These are phyloP conservation scores for Lodderomyces metapsilosis DNA, from an alignment of 1,139 yeast species.

Conservation along the genomic window DNA sequence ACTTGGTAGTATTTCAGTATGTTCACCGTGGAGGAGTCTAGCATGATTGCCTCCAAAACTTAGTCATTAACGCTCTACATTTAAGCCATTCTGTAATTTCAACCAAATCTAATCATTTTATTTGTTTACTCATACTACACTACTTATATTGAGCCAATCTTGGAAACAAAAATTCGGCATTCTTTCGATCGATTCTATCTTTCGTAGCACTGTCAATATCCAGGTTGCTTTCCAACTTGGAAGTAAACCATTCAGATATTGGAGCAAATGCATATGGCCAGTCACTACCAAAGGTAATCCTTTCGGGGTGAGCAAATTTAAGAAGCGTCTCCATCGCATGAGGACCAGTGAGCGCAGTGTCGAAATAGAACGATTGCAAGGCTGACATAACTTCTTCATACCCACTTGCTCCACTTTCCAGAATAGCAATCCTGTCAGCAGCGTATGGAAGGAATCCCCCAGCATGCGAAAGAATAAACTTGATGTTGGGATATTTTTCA, in stretches of 20 bases:
- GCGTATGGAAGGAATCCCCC: neutral
- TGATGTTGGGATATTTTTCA: neutral
- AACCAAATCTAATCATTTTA: too few species aligned
- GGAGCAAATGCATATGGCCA: neutral
- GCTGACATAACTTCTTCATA: neutral
- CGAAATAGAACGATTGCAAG: neutral
- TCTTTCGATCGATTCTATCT: neutral
- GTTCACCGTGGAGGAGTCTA: too few species aligned
- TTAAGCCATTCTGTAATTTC: too few species aligned
- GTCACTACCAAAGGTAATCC: neutral
- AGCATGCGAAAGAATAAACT: neutral
- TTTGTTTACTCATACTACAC: too few species aligned
- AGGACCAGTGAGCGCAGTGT: neutral
- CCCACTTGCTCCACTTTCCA: neutral
- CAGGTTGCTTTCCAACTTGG: neutral
- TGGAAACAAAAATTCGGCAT: neutral
- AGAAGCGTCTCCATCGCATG: neutral
- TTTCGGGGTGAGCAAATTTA: neutral
- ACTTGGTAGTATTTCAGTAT: too few species aligned
- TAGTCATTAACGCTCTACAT: too few species aligned
- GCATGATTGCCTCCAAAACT: too few species aligned
- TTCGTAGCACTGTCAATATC: neutral
- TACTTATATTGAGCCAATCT: neutral
- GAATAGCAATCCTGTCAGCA: neutral
- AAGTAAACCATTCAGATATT: neutral